Conservation (phyloP, 2,329 filamentous ascomycete genomes). For the Blastomyces percursus region DNA sequence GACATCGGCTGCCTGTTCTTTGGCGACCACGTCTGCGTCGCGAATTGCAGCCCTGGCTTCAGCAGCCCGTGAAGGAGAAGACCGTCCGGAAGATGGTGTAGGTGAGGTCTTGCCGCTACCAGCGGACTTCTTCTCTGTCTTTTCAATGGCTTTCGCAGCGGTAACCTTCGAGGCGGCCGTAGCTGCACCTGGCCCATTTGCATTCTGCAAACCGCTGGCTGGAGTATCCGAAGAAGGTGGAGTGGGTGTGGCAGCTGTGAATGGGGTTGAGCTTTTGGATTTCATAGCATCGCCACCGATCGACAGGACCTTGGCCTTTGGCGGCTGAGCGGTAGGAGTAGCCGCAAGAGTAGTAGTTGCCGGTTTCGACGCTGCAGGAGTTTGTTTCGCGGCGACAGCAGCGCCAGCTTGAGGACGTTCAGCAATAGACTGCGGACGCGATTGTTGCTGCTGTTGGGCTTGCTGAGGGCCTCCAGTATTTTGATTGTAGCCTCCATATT, state of each 20-base stretch:
- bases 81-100: slow-evolving; percentile 70
- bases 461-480: slow-evolving; percentile 28
- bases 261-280: slow-evolving; percentile 69
- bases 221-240: slow-evolving; percentile 43
- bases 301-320: slow-evolving; percentile 51
- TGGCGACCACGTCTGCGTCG: slow-evolving; percentile 71
- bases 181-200: slow-evolving; percentile 38
- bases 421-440: slow-evolving; percentile 17
- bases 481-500: slow-evolving; percentile 37
- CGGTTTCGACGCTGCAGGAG: slow-evolving; percentile 40
- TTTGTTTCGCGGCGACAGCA: slow-evolving; percentile 23
- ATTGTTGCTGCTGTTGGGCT: slow-evolving; percentile 37
- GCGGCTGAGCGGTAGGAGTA: slow-evolving; percentile 29
- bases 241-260: slow-evolving; percentile 26
- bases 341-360: slow-evolving; percentile 18
- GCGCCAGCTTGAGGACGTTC: slow-evolving; percentile 9
- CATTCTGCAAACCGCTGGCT: slow-evolving; percentile 32
- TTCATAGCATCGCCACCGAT: slow-evolving; percentile 48
- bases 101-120: slow-evolving; percentile 66
- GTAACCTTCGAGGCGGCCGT: slow-evolving; percentile 70
- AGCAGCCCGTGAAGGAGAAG: slow-evolving; percentile 47
- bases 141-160: slow-evolving; percentile 82
- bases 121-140: slow-evolving; percentile 60
- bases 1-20: slow-evolving; percentile 69
- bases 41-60: slow-evolving; percentile 50